Conservation (phyloP, 768 basidiomycete species). For the Pluteus cervinus region DNA sequence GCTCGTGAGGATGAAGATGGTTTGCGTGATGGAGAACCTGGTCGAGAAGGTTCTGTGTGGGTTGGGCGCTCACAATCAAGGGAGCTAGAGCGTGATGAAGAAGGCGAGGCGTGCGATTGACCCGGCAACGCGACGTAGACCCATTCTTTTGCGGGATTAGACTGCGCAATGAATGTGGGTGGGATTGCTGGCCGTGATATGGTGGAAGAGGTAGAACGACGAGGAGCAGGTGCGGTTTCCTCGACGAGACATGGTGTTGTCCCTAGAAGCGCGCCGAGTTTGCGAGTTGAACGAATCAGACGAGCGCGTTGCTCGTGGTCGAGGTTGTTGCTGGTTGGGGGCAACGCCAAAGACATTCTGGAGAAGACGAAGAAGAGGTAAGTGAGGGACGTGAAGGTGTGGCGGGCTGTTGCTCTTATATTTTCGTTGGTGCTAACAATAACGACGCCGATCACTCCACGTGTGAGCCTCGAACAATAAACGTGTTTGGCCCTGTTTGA, state of each 20-base stretch:
- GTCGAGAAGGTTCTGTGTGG: slow-evolving; percentile 1
- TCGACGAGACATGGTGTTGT: slow-evolving; percentile 32
- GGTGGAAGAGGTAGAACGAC: neutral
- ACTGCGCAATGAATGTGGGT: slow-evolving; percentile 1
- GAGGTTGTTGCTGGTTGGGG: slow-evolving; percentile 46
- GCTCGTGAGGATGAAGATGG: neutral
- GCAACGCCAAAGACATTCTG: no score
- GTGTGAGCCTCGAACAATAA: no score
- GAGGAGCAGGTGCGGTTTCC: slow-evolving; percentile 7
- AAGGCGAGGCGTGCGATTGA: no score
- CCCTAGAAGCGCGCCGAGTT: slow-evolving; percentile 51
- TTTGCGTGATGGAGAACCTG: neutral
- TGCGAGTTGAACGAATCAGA: slow-evolving; percentile 53
- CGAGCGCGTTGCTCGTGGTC: slow-evolving; percentile 39
- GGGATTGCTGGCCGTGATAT: neutral
- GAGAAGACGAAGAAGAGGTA: no score
- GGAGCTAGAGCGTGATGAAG: no score
- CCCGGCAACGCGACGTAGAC: no score
- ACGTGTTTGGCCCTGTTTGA: no score
- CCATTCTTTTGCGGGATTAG: no score
- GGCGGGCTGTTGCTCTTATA: no score
- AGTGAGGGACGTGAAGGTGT: no score
- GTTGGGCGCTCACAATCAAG: neutral
- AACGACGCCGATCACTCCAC: no score
- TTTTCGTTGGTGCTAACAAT: no score